These are phyloP conservation scores for Medicago lupulina DNA, from an alignment of 306 rosid genomes.

Conservation along the genomic window DNA sequence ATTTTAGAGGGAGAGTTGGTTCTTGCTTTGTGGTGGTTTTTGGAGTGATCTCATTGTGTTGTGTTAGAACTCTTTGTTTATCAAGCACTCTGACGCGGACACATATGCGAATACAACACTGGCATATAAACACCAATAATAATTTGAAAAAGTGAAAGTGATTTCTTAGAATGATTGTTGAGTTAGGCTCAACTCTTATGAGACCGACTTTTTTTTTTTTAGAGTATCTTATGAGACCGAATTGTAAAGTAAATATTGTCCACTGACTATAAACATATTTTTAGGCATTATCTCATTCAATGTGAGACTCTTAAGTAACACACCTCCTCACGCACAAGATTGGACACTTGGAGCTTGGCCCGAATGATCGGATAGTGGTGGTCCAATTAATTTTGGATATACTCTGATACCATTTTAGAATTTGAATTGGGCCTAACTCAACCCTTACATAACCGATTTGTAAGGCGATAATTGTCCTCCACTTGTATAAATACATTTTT, in stretches of 20 bases:
- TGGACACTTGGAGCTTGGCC: neutral
- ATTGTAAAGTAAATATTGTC: no score
- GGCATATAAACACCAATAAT: neutral
- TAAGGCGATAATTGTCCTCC: neutral
- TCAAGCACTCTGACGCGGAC: neutral
- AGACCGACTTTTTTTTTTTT: no score
- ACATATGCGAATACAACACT: neutral
- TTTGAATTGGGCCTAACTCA: neutral
- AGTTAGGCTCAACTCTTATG: neutral
- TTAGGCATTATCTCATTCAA: no score
- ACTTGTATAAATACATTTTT: neutral
- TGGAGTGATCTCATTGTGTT: neutral
- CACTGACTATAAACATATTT: no score
- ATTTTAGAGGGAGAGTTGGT: constrained; percentile 8
- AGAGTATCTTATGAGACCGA: no score
- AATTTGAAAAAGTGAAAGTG: neutral
- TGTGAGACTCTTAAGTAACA: no score
- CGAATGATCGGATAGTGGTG: neutral
- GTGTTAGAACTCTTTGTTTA: neutral
- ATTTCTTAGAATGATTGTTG: neutral
- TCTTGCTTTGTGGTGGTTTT: neutral
- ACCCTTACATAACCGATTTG: neutral
- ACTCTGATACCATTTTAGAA: neutral
- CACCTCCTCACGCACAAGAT: neutral
- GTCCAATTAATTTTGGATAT: neutral